phyloP scores from a whole-genome alignment of 1,139 yeast genomes.

The Hansenula lynferdii region DNA sequence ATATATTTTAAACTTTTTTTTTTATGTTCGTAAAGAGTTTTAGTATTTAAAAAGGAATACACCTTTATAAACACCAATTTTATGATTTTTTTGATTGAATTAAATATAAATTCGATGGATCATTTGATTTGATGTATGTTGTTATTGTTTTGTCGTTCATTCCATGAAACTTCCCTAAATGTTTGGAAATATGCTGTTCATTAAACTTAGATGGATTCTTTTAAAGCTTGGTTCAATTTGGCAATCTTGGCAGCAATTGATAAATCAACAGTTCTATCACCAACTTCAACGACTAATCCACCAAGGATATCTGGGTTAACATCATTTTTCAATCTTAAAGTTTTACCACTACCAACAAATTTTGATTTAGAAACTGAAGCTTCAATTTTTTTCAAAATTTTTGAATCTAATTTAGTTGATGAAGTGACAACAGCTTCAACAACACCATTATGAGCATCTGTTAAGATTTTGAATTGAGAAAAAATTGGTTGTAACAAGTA shows the following conservation, averaged over 20 bases:
- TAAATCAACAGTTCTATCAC: slow-evolving; percentile 95
- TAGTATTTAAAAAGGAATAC: too few species aligned
- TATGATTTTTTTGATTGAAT: neutral
- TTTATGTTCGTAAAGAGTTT: too few species aligned
- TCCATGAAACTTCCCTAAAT: too few species aligned
- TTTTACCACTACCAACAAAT: slow-evolving; percentile 82
- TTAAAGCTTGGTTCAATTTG: slow-evolving; percentile 83
- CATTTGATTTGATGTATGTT: neutral
- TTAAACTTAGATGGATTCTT: slow-evolving; percentile 63
- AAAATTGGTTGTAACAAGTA: slow-evolving; percentile 60
- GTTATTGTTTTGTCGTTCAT: neutral
- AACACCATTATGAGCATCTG: slow-evolving; percentile 87
- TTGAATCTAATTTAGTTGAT: slow-evolving; percentile 79
- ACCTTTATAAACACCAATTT: too few species aligned
- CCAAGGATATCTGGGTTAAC: slow-evolving; percentile 92
- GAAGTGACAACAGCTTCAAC: slow-evolving; percentile 94
- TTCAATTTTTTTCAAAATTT: slow-evolving; percentile 75
- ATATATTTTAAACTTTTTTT: too few species aligned
- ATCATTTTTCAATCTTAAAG: slow-evolving; percentile 76
- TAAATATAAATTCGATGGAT: slow-evolving; percentile 1
- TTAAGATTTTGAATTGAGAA: slow-evolving; percentile 69
- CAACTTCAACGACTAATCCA: slow-evolving; percentile 94
- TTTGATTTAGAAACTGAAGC: slow-evolving; percentile 71
- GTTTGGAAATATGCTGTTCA: too few species aligned
- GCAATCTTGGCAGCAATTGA: slow-evolving; percentile 81